A percentile compares a stretch with the other conserved stretches of the same genome.
Evolutionary conservation across 495 filamentous ascomycete species (phyloP).

Genomic region (Penicillium antarcticum): DNA sequence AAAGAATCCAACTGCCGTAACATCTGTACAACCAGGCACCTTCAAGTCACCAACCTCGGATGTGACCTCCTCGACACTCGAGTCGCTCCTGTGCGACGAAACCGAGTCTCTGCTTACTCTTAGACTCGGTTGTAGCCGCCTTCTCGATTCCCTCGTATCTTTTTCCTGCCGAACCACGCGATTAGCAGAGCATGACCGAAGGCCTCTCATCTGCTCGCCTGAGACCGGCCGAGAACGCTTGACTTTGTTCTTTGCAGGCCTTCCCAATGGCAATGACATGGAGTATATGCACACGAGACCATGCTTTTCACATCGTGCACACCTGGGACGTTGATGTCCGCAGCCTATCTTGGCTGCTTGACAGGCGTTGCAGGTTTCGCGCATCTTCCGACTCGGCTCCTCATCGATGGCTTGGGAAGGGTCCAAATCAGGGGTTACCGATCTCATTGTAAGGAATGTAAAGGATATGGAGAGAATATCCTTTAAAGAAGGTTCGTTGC

Average conservation of each 20-base stretch:
- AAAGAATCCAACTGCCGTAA: neutral
- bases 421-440: neutral
- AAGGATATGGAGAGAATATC: no score
- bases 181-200: constrained; percentile 12
- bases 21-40: neutral
- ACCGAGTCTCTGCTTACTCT: neutral
- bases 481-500: no score
- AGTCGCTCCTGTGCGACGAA: neutral
- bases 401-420: neutral
- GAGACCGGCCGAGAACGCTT: neutral
- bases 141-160: neutral
- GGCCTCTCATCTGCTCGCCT: neutral
- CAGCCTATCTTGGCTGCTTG: constrained; percentile 50
- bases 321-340: constrained; percentile 45
- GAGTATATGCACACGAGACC: constrained; percentile 45
- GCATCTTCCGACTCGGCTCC: constrained; percentile 29
- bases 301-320: constrained; percentile 42
- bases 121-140: neutral
- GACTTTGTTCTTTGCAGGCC: constrained; percentile 40
- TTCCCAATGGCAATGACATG: constrained; percentile 40
- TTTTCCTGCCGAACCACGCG: neutral
- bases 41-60: neutral
- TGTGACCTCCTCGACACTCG: neutral
- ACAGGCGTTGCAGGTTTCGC: constrained; percentile 47
- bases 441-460: neutral